Evolutionary conservation across 352 stramenopile species (phyloP).

Genomic region (Pythium aphanidermatum): DNA sequence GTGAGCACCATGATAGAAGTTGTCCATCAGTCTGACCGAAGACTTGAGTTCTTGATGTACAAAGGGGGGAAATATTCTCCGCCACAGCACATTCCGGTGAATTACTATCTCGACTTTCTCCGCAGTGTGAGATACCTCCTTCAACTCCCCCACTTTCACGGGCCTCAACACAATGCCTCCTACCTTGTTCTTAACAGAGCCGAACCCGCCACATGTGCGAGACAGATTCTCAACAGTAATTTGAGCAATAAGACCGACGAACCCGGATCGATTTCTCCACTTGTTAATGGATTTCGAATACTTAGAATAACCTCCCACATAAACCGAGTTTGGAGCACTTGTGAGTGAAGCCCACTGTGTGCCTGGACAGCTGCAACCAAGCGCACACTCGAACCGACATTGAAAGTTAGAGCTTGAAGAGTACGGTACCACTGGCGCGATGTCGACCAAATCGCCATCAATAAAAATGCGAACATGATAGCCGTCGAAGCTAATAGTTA

Average conservation of each 20-base stretch:
- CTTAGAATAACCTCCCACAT: conserved; percentile 42
- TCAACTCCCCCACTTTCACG: conserved; percentile 1
- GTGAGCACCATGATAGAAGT: conserved; percentile 57
- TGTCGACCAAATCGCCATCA: conserved; percentile 39
- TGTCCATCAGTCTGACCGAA: conserved; percentile 34
- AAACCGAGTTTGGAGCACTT: conserved; percentile 29
- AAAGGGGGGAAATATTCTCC: conserved; percentile 34
- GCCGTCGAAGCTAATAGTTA: conserved; percentile 43
- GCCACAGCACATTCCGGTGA: conserved; percentile 58
- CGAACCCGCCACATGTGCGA: too few species aligned
- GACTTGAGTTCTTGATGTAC: neutral
- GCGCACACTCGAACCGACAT: neutral
- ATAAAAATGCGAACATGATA: conserved; percentile 42
- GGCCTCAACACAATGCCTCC: conserved; percentile 1
- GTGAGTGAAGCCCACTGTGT: conserved; percentile 1
- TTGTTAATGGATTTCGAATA: conserved; percentile 40
- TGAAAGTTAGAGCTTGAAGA: neutral
- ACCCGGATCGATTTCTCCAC: conserved; percentile 43
- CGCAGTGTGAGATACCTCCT: neutral
- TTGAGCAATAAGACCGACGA: conserved; percentile 40
- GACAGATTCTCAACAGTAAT: conserved; percentile 12
- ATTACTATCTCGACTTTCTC: conserved; percentile 23
- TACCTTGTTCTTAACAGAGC: too few species aligned
- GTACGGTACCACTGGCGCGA: conserved; percentile 11
- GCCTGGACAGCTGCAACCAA: conserved; percentile 9